Evolutionary conservation across 2,329 filamentous ascomycete species (phyloP).

Genomic region (Fusarium goolgardi): DNA sequence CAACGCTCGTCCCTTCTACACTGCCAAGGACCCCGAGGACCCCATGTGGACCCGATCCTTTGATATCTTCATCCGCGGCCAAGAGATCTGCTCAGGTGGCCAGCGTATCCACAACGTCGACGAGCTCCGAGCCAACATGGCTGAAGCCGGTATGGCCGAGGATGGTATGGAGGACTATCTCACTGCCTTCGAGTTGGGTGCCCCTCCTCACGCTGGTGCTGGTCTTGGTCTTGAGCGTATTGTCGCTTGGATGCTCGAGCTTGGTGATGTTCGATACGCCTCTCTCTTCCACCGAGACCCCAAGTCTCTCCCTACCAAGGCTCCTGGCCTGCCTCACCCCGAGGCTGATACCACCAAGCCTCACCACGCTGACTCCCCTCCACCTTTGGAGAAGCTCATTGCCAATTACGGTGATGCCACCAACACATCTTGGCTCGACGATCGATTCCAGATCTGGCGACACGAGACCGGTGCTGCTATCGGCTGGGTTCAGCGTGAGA

Average conservation of each 20-base stretch:
- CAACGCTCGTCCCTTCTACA: constrained; percentile 88
- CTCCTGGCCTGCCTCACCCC: constrained; percentile 79
- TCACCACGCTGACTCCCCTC: constrained; percentile 66
- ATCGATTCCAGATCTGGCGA: constrained; percentile 88
- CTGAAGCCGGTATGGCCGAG: constrained; percentile 77
- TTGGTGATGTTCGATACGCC: constrained; percentile 90
- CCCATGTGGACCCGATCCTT: constrained; percentile 87
- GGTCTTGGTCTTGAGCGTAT: constrained; percentile 92
- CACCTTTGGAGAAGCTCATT: constrained; percentile 85
- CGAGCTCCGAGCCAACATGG: constrained; percentile 82
- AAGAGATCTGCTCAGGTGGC: constrained; percentile 91
- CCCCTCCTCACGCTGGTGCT: constrained; percentile 88
- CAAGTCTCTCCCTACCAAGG: constrained; percentile 80
- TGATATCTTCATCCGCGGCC: constrained; percentile 92
- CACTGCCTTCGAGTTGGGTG: constrained; percentile 86
- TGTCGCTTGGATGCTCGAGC: constrained; percentile 83
- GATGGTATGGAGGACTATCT: constrained; percentile 92
- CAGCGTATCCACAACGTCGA: constrained; percentile 89
- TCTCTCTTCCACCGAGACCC: constrained; percentile 90
- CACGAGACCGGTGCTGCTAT: constrained; percentile 87
- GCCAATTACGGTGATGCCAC: constrained; percentile 96
- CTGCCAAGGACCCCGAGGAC: constrained; percentile 83
- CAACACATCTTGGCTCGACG: constrained; percentile 93
- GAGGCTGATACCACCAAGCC: constrained; percentile 79
- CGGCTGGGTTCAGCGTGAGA: constrained; percentile 80